Evolutionary conservation across 805 yeast genomes (phyloP), one percentile per base, ranked within the genome.

Genomic region (Maudiozyma saulgeensis): DNA sequence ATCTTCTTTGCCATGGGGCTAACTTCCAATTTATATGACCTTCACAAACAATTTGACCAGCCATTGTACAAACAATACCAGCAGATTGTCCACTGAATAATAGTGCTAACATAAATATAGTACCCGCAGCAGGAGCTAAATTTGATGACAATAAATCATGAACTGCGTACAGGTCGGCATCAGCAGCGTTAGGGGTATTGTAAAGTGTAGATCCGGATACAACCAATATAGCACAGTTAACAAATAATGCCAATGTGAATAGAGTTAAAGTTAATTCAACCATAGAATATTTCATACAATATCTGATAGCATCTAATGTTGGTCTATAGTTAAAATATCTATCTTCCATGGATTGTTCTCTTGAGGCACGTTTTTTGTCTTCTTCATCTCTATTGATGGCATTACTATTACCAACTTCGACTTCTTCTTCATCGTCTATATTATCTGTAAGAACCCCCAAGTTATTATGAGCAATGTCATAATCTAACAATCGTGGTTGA

Each of bases 21-120:
- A 87, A 55, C 2, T 77, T 79, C 96, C 96, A 89, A 47, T 81
- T 77, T 39, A 90, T 70, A 60, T 87, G 91, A 0, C 97, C 97
- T 64, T 90, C 97, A 56, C 88, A 79, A 2, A 90, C 96, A 57
- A 90, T 81, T 66, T 90, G 95, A 9, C 96, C 96, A 0, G 95
- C 87, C 69, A 90, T 84, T 0, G 97, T 90, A 64, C 96, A 89
- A 2, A 89, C 90, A 41, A 90, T 80, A 45, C 96, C 96, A 0
- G 96, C 96, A 43, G 90, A 83, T 60, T 86, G 89, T 6, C 96
- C 96, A 50, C 93, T 83, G 51, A 86, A 78, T 39, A 90, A 70
- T 57, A 90, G 72, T 0, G 96, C 96, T 47, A 87, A 64, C 76
- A 88, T 88, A 68, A 90, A 90, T 0, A 88, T 67, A 0, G 87